Evolutionary conservation across 495 filamentous ascomycete species (phyloP).

Genomic region (Podospora australis): DNA sequence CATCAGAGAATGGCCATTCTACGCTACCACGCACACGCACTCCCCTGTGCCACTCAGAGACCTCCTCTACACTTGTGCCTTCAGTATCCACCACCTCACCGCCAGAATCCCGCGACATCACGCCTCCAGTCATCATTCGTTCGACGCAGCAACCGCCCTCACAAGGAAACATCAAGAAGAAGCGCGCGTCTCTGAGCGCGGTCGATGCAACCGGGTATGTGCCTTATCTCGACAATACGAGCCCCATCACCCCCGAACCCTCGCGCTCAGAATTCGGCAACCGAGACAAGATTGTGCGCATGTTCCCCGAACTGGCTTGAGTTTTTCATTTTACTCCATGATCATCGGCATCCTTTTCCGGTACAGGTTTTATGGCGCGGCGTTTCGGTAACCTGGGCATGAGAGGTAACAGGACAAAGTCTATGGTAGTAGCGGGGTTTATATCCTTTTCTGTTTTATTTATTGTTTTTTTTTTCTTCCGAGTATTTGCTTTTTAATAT

Average conservation of each 20-base stretch:
- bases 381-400: no score
- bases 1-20: slow-evolving; percentile 20
- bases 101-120: slow-evolving; percentile 13
- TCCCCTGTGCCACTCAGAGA: slow-evolving; percentile 30
- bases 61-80: slow-evolving; percentile 7
- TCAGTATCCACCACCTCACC: not conserved
- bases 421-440: not conserved
- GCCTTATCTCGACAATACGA: slow-evolving; percentile 10
- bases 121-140: slow-evolving; percentile 11
- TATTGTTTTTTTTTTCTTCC: not conserved
- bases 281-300: slow-evolving; percentile 31
- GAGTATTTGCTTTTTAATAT: no score
- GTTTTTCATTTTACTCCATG: no score
- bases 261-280: slow-evolving; percentile 28
- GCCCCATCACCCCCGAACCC: slow-evolving; percentile 24
- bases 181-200: slow-evolving; percentile 37
- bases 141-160: slow-evolving; percentile 22
- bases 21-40: slow-evolving; percentile 27
- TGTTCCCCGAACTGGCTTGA: slow-evolving; percentile 31
- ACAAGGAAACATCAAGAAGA: slow-evolving; percentile 47
- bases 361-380: no score
- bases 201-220: slow-evolving; percentile 12
- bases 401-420: slow-evolving; percentile 6
- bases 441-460: not conserved
- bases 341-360: no score